Percentiles rank a stretch among this genome's conserved stretches.
These are phyloP conservation scores for Nicotiana knightiana DNA, from an alignment of 257 asterid genomes.

Conservation along the genomic window DNA sequence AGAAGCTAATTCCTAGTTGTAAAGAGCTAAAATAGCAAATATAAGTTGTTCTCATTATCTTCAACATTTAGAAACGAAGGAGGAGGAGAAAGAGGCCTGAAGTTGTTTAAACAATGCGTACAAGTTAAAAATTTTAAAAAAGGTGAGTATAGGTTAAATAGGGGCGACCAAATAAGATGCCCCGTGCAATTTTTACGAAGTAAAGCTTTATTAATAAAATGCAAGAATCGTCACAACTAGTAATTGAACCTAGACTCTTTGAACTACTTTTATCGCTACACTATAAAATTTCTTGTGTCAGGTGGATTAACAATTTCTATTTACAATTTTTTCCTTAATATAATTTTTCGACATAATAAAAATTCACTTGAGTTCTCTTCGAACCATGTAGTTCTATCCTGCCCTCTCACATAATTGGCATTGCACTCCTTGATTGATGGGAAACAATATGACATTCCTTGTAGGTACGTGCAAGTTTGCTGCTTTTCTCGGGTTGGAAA, in stretches of 20 bases:
- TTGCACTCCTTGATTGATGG: background rate
- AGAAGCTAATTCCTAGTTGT: no score
- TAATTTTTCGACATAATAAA: background rate
- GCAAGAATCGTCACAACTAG: background rate
- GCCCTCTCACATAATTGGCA: background rate
- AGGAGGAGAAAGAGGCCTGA: no score
- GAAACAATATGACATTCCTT: background rate
- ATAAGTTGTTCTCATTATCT: no score
- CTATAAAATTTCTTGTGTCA: background rate
- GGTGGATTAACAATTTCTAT: background rate
- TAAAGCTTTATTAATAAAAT: background rate
- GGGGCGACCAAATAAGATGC: no score
- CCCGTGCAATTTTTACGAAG: no score
- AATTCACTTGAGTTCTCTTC: background rate
- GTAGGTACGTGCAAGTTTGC: background rate
- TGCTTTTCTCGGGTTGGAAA: background rate
- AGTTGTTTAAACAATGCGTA: no score
- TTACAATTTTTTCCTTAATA: background rate
- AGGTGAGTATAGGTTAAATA: no score
- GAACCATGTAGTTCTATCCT: background rate
- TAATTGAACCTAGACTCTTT: background rate
- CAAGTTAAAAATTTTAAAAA: no score
- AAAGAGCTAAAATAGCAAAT: no score
- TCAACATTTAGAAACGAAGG: no score
- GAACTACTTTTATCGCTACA: background rate